Base-by-base conservation (phyloP, 768 basidiomycete genomes). In the Mycena vitilis region DNA sequence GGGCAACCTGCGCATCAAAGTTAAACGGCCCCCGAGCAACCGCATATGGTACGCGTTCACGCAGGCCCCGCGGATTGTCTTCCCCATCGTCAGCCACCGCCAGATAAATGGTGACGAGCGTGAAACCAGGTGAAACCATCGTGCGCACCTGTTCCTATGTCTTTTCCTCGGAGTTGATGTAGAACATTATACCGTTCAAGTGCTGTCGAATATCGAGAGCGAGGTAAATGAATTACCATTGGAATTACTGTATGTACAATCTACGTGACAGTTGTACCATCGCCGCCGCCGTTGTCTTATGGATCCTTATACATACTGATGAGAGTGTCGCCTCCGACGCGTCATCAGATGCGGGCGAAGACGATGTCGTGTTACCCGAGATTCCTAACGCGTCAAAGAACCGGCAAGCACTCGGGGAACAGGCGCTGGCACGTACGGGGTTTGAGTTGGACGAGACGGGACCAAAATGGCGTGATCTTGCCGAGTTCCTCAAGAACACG, bases 41-140 rank as follows among this genome's bases (percentile, higher is more conserved):
- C 91, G 98, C 36, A 86, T 99, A 55, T 99, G 97, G 98, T 97
- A 94, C 77, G 93, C 92, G 2, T 99, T 99, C 76, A 98, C 96
- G 40, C 87, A 91, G 70, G 88, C 88, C 76, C 98, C 98, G 0
- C 87, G 89, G 74, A 93, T 99, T 87, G 91, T 94, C 30, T 78
- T 99, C 72, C 97, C 97, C 2, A 91, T 98, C 69, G 96, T 99
- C 76, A 95, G 93, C 80, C 93, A 95, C 74, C 87, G 96, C 9
- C 95, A 96, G 78, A 93, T 98, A 69, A 96, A 92, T 98, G 91
- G 93, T 99, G 62, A 80, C 93, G 45, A 91, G 89, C 74, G 80
- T 99, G 72, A 91, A 92, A 79, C 30, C 30, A 30, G 30, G 30
- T 30, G 30, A 30, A 30, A 94, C 96, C 76, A 91, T 95, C 69